Evolutionary conservation across 805 yeast species (phyloP).

Genomic region (Limtongia smithiae): DNA sequence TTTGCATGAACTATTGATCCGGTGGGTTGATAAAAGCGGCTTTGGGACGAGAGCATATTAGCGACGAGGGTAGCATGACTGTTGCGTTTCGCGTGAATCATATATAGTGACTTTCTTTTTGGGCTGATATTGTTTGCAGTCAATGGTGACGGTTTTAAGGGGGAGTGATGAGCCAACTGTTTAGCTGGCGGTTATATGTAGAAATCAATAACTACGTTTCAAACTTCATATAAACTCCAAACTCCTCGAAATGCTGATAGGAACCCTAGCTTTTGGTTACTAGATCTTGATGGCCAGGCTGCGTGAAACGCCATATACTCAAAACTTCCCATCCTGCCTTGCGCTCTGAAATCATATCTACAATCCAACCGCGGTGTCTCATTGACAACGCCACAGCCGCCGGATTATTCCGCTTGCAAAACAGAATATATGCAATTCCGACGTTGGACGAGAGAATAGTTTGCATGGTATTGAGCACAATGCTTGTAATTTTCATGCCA

Average conservation of each 20-base stretch:
- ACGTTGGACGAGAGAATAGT: constrained; percentile 44
- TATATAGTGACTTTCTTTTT: too few relatives aligned
- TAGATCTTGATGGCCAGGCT: not conserved
- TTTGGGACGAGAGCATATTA: too few relatives aligned
- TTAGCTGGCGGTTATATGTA: too few relatives aligned
- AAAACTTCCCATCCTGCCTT: constrained; percentile 97
- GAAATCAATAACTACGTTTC: too few relatives aligned
- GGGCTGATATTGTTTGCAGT: too few relatives aligned
- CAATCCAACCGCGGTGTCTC: constrained; percentile 51
- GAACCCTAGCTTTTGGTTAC: too few relatives aligned
- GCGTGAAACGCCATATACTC: constrained; percentile 61
- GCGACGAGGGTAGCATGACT: too few relatives aligned
- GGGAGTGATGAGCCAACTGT: too few relatives aligned
- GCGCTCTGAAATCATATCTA: constrained; percentile 53
- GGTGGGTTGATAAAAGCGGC: too few relatives aligned
- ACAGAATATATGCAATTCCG: constrained; percentile 84
- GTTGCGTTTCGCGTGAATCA: too few relatives aligned
- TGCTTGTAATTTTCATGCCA: constrained; percentile 84
- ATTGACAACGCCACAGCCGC: constrained; percentile 51
- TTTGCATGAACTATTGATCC: too few relatives aligned
- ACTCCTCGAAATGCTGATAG: not conserved
- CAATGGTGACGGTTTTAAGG: too few relatives aligned
- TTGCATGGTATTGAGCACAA: constrained; percentile 54
- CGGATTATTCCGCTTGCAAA: constrained; percentile 89
- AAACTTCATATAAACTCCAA: not conserved